These are phyloP conservation scores for Pseudogymnoascus sp. DNA, from an alignment of 2,329 filamentous ascomycete species.

Conservation along the genomic window DNA sequence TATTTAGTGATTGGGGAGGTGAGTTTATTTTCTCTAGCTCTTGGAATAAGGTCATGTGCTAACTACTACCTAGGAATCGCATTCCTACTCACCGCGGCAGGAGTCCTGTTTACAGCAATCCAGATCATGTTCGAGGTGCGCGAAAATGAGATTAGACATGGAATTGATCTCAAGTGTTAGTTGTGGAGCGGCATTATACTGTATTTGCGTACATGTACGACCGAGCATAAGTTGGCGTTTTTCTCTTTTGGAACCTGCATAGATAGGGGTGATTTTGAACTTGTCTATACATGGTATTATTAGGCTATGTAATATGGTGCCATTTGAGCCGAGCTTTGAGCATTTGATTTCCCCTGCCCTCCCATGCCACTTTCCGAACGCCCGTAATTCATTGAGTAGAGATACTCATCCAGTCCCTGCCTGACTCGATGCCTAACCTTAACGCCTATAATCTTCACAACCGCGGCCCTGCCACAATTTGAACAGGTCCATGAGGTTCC, in stretches of 20 bases:
- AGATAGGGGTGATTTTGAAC: background rate
- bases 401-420: background rate
- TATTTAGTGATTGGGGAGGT: conserved; percentile 67
- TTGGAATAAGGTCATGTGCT: background rate
- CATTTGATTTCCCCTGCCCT: background rate
- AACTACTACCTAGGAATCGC: conserved; percentile 36
- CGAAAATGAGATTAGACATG: conserved; percentile 72
- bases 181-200: background rate
- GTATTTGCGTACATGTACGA: background rate
- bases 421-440: background rate
- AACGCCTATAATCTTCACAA: background rate
- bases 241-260: background rate
- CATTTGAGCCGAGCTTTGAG: background rate
- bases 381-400: conserved; percentile 1
- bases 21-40: conserved; percentile 22
- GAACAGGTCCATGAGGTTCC: background rate
- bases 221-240: background rate
- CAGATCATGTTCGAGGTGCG: conserved; percentile 97
- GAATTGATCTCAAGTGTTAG: conserved; percentile 75
- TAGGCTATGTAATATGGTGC: background rate
- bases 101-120: conserved; percentile 71
- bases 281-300: conserved; percentile 2
- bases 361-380: background rate
- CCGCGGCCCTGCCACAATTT: background rate
- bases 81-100: conserved; percentile 65